Base-by-base conservation (phyloP, 768 basidiomycete species). In the Panus rudis region DNA sequence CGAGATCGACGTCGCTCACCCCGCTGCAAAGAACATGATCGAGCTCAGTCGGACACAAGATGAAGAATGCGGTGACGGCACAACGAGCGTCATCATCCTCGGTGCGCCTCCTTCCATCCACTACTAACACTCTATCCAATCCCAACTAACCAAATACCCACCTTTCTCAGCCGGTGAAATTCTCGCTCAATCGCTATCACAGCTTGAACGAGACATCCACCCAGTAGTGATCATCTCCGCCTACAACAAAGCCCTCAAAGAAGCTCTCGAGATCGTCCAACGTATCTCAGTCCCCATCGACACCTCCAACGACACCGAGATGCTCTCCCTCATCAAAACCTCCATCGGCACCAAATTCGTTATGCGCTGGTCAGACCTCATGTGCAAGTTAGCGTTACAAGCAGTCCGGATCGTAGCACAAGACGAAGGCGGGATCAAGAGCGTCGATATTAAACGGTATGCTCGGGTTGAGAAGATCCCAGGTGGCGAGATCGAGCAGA, bases 21-120 rank as follows among this genome's bases (percentile, higher is more conserved):
- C 94, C 3, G 96, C 96, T 21, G 94, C 96, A 20, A 99, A 98
- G 71, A 96, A 93, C 53, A 98, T 99, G 94, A 96, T 99, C 51
- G 96, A 99, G 67, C 79, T 98, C 10, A 91, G 90, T 54, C 69
- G 96, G 60, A 98, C 96, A 1, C 96, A 98, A 63, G 96, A 98
- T 55, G 96, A 98, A 67, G 96, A 98, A 59, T 96, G 96, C 52
- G 96, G 94, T 37, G 96, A 97, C 64, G 96, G 94, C 46, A 99
- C 96, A 19, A 99, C 94, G 11, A 92, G 88, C 57, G 94, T 98
- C 37, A 96, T 99, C 67, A 96, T 98, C 56, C 76, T 98, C 13
- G 93, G 93, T 93, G 56, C 54, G 75, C 53, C 4, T 21, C 39
- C 20, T 22, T 12, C 30, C 32, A 37, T 13, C n/a, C 28, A 10